phyloP scores from a whole-genome alignment of 306 rosid species.

The Cucumis hystrix region DNA sequence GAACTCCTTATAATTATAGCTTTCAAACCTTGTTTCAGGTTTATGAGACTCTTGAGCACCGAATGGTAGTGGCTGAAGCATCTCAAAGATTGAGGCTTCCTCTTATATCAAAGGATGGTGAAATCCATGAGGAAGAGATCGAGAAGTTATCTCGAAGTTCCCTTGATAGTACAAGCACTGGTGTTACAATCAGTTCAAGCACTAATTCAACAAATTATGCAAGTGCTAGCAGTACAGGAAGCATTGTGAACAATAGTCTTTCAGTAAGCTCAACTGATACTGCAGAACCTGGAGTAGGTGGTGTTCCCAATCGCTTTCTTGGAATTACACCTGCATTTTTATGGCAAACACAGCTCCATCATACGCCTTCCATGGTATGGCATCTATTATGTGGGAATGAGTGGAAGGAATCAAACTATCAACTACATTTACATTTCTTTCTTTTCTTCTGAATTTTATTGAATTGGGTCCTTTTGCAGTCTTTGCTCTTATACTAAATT shows the following conservation, averaged over 20 bases:
- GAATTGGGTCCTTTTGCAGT: background rate
- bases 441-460: background rate
- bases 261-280: slow-evolving; percentile 32
- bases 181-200: slow-evolving; percentile 41
- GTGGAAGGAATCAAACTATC: background rate
- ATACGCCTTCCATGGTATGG: slow-evolving; percentile 51
- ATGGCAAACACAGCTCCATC: slow-evolving; percentile 78
- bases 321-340: slow-evolving; percentile 81
- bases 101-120: slow-evolving; percentile 83
- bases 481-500: slow-evolving; percentile 4
- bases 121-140: slow-evolving; percentile 72
- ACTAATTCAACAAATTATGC: slow-evolving; percentile 50
- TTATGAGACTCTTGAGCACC: slow-evolving; percentile 77
- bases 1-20: background rate
- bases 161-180: slow-evolving; percentile 47
- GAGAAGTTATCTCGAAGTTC: slow-evolving; percentile 67
- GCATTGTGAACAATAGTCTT: slow-evolving; percentile 23
- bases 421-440: background rate
- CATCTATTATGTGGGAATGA: background rate
- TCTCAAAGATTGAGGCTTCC: slow-evolving; percentile 88
- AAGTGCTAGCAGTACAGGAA: slow-evolving; percentile 36
- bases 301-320: slow-evolving; percentile 72
- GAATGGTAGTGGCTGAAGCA: slow-evolving; percentile 80
- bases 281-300: slow-evolving; percentile 68
- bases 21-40: slow-evolving; percentile 32